Conservation (phyloP, 352 stramenopile species). For the Achlya hypogyna region DNA sequence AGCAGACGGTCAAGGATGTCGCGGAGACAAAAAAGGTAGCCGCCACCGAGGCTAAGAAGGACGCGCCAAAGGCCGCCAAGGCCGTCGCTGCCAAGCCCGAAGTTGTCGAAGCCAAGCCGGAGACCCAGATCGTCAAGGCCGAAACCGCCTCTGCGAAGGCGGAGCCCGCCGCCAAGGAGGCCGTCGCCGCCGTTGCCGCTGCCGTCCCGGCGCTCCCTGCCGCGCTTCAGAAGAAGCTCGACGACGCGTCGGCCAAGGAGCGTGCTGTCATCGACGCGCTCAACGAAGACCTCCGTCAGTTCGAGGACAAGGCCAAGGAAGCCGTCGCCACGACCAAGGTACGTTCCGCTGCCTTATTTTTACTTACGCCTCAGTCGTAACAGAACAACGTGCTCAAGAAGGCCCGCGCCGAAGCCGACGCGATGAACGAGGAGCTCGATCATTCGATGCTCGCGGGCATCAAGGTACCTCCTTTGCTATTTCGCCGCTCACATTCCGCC, state of each 20-base stretch:
- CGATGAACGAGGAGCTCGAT: constrained; percentile 48
- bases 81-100: constrained; percentile 25
- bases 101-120: constrained; percentile 22
- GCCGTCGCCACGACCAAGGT: constrained; percentile 3
- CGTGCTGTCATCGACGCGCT: constrained; percentile 5
- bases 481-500: background rate
- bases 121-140: constrained; percentile 23
- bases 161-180: constrained; percentile 21
- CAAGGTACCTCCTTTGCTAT: constrained; percentile 29
- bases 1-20: constrained; percentile 16
- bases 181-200: constrained; percentile 27
- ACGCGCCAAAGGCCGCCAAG: constrained; percentile 23
- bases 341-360: background rate
- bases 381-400: constrained; percentile 42
- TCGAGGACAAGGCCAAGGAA: constrained; percentile 15
- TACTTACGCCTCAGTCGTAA: background rate
- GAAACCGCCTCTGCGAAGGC: constrained; percentile 19
- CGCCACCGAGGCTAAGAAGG: constrained; percentile 7
- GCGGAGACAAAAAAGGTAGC: constrained; percentile 22
- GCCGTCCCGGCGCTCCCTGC: constrained; percentile 21
- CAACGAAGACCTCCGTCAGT: constrained; percentile 22
- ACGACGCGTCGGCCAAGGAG: constrained; percentile 45
- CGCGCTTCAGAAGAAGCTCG: constrained; percentile 51
- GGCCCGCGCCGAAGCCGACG: constrained; percentile 38
- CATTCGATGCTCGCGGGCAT: constrained; percentile 66